These are phyloP conservation scores for Rhodomyrtus psidioides DNA, from an alignment of 441 rosid genomes.

Conservation along the genomic window DNA sequence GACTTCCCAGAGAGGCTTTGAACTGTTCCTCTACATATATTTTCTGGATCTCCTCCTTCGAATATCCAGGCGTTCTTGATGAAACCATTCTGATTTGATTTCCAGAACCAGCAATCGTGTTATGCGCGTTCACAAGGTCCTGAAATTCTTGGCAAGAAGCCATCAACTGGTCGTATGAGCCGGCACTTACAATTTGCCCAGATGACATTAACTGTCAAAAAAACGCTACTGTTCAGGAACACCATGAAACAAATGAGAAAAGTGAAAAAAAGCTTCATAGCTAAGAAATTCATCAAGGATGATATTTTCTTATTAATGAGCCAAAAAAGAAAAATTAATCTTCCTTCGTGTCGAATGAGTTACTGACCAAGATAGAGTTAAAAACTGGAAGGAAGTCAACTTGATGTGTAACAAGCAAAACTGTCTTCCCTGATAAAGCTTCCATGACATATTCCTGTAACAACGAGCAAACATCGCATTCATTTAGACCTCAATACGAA, in stretches of 20 bases:
- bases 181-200: neutral
- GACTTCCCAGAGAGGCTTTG: neutral
- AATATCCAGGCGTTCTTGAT: neutral
- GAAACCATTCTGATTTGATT: neutral
- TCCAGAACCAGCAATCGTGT: neutral
- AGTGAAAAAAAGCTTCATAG: neutral
- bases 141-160: constrained; percentile 2
- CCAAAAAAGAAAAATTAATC: neutral
- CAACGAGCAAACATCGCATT: neutral
- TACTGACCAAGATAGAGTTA: constrained; percentile 30
- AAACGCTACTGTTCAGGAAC: no score
- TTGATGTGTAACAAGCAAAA: constrained; percentile 52
- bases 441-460: constrained; percentile 37
- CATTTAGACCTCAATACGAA: neutral
- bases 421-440: constrained; percentile 32
- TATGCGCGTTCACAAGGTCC: constrained; percentile 6
- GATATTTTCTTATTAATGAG: no score
- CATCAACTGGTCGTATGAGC: constrained; percentile 4
- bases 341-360: neutral
- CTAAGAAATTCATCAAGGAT: no score
- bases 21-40: neutral
- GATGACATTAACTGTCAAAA: constrained; percentile 2
- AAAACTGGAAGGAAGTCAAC: constrained; percentile 51
- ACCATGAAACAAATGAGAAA: neutral
- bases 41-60: neutral